Conservation (phyloP, 805 yeast genomes). For the Saccharomycopsis sp. region DNA sequence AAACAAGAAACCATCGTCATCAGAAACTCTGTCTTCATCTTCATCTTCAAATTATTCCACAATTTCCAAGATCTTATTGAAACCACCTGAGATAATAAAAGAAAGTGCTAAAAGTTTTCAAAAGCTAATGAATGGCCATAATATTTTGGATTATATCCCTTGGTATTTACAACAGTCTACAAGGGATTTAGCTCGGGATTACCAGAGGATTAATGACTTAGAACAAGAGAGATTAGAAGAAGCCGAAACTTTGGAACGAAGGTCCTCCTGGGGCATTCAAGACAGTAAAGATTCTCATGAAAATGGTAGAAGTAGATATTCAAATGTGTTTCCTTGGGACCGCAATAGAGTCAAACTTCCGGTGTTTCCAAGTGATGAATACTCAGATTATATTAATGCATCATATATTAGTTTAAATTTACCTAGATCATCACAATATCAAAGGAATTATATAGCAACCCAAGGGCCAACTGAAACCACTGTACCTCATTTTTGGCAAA, state of each 20-base stretch:
- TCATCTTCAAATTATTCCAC: too few relatives aligned
- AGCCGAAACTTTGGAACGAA: constrained; percentile 25
- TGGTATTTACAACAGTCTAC: constrained; percentile 18
- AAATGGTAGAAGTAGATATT: constrained; percentile 46
- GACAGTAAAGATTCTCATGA: constrained; percentile 21
- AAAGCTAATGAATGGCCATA: not conserved
- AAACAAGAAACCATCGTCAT: not conserved
- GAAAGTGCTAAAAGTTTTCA: not conserved
- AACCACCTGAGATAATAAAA: not conserved
- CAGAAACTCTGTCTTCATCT: too few relatives aligned
- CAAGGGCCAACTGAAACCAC: constrained; percentile 79
- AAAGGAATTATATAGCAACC: constrained; percentile 49
- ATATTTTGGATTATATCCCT: constrained; percentile 5
- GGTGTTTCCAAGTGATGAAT: constrained; percentile 18
- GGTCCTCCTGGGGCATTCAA: constrained; percentile 22
- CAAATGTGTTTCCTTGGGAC: constrained; percentile 62
- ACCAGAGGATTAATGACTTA: constrained; percentile 29
- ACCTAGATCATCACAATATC: constrained; percentile 14
- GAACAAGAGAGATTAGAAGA: constrained; percentile 35
- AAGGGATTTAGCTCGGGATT: constrained; percentile 25
- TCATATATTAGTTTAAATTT: constrained; percentile 49
- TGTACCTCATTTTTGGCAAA: constrained; percentile 83
- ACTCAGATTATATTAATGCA: constrained; percentile 75
- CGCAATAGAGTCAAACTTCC: constrained; percentile 43
- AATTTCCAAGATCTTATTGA: too few relatives aligned